Evolutionary conservation across 1,284 basidiomycete species (phyloP), one percentile per base, ranked within the genome.

Genomic region (Mrakiaceae sp.): DNA sequence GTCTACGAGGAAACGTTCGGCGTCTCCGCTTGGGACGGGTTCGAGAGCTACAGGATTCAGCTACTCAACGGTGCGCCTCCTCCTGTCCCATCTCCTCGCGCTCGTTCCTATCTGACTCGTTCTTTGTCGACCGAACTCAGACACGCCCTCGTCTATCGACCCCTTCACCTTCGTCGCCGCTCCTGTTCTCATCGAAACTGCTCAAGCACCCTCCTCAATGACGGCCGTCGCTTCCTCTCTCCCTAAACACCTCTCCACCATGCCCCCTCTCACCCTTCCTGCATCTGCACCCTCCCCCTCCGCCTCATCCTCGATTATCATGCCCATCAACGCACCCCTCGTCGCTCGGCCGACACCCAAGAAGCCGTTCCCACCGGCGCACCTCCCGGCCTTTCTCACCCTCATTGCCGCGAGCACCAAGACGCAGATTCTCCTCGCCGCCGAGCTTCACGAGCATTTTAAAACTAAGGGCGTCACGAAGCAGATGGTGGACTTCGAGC

Each of bases 401-500:
- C 72, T 80, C 12, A 84, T 70, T 82, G 73, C 84, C 87, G 62
- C 77, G 76, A 40, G 74, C 77, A 44, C 77, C 83, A 14, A 79
- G 81, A 61, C 83, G 84, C 2, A 78, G 79, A 14, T 88, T 7
- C 81, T 83, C 64, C 81, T 90, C 42, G 81, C 89, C 0, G 87
- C 89, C 69, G 80, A 82, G 10, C 80, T 90, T 67, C 83, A 85
- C 70, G 82, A 84, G 67, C 85, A 86, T 48, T 76, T 90, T 56
- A 81, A 81, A 56, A 74, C 72, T 9, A 77, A 85, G 68, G 84
- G 84, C 64, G 81, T 90, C 65, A 88, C 85, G 78, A 90, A 90
- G 79, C 86, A 85, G 58, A 83, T 86, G 5, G 84, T 90, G 59
- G 87, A 88, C 74, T 83, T 83, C 6, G 90, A 90, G 73, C 78